These are phyloP conservation scores for Penicillium lividum DNA, from an alignment of 495 filamentous ascomycete species.

Conservation along the genomic window DNA sequence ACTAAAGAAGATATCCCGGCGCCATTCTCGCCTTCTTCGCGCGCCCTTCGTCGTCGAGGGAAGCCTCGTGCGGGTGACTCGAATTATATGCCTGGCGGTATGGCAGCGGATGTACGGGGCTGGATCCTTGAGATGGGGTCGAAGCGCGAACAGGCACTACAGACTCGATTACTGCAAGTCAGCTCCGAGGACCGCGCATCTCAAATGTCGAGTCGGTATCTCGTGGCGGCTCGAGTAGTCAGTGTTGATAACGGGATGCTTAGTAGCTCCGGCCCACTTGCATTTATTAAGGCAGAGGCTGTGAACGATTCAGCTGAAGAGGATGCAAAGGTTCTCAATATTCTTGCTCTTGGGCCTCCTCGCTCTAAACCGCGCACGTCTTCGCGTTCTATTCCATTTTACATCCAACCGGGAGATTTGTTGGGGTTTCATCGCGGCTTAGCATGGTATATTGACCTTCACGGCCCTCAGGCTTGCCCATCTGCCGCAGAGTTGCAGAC, in stretches of 20 bases:
- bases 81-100: conserved; percentile 40
- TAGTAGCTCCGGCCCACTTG: conserved; percentile 32
- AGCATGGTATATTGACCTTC: conserved; percentile 37
- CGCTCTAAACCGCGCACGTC: conserved; percentile 16
- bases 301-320: neutral
- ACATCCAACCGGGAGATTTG: conserved; percentile 25
- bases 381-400: neutral
- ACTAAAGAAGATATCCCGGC: conserved; percentile 32
- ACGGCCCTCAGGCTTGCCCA: neutral
- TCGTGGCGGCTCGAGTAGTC: conserved; percentile 22
- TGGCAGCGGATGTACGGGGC: conserved; percentile 45
- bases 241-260: conserved; percentile 22
- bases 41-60: conserved; percentile 35
- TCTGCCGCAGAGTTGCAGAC: neutral
- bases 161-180: neutral
- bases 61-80: conserved; percentile 23
- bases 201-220: conserved; percentile 21
- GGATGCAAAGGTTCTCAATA: conserved; percentile 13
- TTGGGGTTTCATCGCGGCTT: conserved; percentile 37
- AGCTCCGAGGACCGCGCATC: neutral
- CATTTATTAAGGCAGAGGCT: conserved; percentile 29
- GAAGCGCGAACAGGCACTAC: conserved; percentile 27
- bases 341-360: conserved; percentile 36
- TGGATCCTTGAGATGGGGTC: conserved; percentile 47
- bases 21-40: conserved; percentile 45